Evolutionary conservation across 1,139 yeast species (phyloP), one percentile per base, ranked within the genome.

Genomic region (Yamadazyma diddensiae): DNA sequence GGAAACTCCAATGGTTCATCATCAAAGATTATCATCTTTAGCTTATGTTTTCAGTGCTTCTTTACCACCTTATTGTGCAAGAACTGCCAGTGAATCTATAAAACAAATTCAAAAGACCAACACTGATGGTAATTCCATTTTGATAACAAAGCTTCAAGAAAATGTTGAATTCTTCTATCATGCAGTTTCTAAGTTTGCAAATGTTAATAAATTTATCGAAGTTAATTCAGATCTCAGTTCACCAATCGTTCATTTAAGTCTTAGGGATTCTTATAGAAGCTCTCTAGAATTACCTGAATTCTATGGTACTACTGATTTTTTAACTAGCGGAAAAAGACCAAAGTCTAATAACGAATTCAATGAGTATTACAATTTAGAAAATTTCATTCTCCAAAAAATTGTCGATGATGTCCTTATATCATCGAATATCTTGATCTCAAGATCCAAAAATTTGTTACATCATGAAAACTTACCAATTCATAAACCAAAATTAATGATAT

Each of bases 11-110:
- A 86, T 92, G 90, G 79, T 90, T 27, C 84, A 82, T 47, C 96
- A 92, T 60, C 98, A 94, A 69, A 79, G 94, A 53, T 82, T 90
- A 50, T 85, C 88, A 20, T 85, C 95, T 7, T 70, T 74, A 46
- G 96, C 96, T 3, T 92, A 87, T 53, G 94, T 94, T 39, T 92
- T 87, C 54, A 83, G 95, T 53, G 99, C 99, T 7, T 78, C 97
- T 3, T 74, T 92, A 55, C 97, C 98, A 10, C 94, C 97, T 12
- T 90, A 84, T 57, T 75, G 88, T 30, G 95, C 95, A 1, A 75
- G 71, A 37, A 81, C 80, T n/a, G 77, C 82, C 0, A 73, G 85
- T 2, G 73, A 73, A 33, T 80, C 81, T 3, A 65, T 88, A 30
- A 56, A 65, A 26, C 58, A 62, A 41, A 63, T 69, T 23, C 34